Base-by-base conservation (phyloP, 2,329 filamentous ascomycete genomes). In the Pseudogymnoascus verrucosus region DNA sequence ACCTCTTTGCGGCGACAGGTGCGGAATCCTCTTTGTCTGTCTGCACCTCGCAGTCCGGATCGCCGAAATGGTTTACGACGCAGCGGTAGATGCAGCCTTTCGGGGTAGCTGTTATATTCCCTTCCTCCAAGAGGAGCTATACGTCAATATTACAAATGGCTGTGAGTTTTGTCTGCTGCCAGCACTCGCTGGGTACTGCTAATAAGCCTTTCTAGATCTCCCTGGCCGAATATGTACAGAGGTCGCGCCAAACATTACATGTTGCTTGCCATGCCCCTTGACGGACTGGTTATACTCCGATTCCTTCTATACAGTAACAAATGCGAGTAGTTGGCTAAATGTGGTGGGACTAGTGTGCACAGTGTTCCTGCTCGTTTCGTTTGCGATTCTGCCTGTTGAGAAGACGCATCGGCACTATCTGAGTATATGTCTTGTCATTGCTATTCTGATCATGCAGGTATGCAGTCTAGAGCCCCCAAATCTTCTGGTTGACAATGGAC, bases 331-430 rank as follows among this genome's bases (percentile, higher is more conserved):
- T 75, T 96, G 90, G 86, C 79, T 97, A 64, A 91, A 90, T 67
- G 86, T 96, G 14, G 84, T 82, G 8, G 86, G 91, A 63, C 82
- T 92, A 42, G 76, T 88, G 59, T 86, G 89, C 69, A 89, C 89
- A 66, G 71, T 86, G 14, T 93, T 95, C 71, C 79, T 98, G 63
- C 78, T 98, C 14, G 61, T 90, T 5, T 96, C 91, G 5, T 98
- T 92, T 81, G 78, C 85, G 3, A 80, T 89, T 12, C 80, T 99
- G 21, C 93, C 95, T 0, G 85, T 91, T 23, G 91, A 96, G 70
- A 93, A 91, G 78, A 97, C 95, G 5, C 86, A 91, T 72, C 87
- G 93, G 62, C 95, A 99, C 75, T 98, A 98, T 72, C 80, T 99
- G 39, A 97, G 90, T 73, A 89, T 97, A 67, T 95, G 91, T 74